Evolutionary conservation across 2,329 filamentous ascomycete species (phyloP).

Genomic region (Cladosporium austrohemisphaericum): DNA sequence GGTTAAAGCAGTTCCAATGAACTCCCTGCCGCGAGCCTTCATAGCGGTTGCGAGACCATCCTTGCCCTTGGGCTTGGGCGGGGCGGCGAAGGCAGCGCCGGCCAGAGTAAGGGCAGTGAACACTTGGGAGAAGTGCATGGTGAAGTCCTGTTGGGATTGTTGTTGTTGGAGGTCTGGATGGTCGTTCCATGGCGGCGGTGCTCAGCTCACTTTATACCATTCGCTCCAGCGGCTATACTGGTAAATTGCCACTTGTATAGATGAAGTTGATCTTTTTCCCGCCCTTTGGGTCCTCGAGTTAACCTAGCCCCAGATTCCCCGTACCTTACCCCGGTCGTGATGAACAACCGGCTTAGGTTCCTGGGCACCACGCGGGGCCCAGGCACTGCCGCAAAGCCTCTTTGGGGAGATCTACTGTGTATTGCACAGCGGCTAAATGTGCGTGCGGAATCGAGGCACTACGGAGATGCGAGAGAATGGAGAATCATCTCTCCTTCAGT

Average conservation of each 20-base stretch:
- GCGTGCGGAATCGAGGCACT: neutral
- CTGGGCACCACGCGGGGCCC: constrained; percentile 13
- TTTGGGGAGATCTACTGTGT: constrained; percentile 2
- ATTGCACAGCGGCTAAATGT: constrained; percentile 9
- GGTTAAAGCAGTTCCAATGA: constrained; percentile 36
- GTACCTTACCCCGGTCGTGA: neutral
- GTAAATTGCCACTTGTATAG: constrained; percentile 7
- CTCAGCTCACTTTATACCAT: neutral
- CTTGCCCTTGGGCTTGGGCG: neutral
- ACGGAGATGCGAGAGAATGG: too few relatives aligned
- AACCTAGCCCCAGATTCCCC: constrained; percentile 10
- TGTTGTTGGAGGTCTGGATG: neutral
- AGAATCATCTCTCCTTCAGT: neutral
- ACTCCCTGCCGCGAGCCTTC: constrained; percentile 27
- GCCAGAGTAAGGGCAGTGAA: constrained; percentile 8
- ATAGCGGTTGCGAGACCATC: constrained; percentile 20
- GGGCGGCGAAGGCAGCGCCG: constrained; percentile 4
- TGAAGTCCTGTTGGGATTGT: neutral
- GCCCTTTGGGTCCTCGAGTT: constrained; percentile 4
- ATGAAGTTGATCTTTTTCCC: constrained; percentile 11
- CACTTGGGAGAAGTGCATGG: constrained; percentile 12
- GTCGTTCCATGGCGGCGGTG: neutral
- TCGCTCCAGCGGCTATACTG: constrained; percentile 8
- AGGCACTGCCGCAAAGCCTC: neutral
- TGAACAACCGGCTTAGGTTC: constrained; percentile 13